Evolutionary conservation across 2,329 filamentous ascomycete genomes (phyloP), one percentile per base, ranked within the genome.

Genomic region (Gremmenia infestans): DNA sequence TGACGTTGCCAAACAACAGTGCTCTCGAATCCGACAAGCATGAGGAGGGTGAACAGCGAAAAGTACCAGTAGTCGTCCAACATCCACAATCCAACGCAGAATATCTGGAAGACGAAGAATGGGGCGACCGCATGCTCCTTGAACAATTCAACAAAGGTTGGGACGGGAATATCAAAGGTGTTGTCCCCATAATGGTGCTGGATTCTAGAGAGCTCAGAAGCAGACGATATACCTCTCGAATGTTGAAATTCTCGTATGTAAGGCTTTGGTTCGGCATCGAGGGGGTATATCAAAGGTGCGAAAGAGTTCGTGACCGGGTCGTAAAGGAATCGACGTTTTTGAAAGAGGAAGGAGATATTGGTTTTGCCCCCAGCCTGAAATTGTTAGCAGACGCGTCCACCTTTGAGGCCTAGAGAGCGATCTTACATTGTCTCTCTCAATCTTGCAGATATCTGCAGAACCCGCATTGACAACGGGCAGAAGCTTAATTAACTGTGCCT

Each of bases 51-150:
- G 74, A 99, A 99, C 19, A 99, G 83, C 59, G 94, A 97, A 76
- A 99, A 99, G 78, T 99, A 99, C 94, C 95, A 99, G 76, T 97
- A 99, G 75, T 99, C 95, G 70, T 99, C 94, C 70, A 99, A 78
- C 86, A 97, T 90, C 94, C 94, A 99, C 59, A 99, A 78, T 15
- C 94, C 95, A 56, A 99, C 94, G 67, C 95, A 99, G 78, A 99
- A 99, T 59, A 99, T 81, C 78, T 99, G 94, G 76, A 99, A 99
- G 61, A 99, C 92, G 74, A 99, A 99, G 79, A 99, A 99, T 5
- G 94, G 94, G 22, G 95, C 95, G 22, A 99, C 95, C 23, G 95
- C 93, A 72, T 99, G 95, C 74, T 99, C 94, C 73, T 96, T 89
- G 82, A 96, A 99, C 50, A 99, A 82, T 75, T 99, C 94, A 51